Conservation (phyloP, 768 basidiomycete species). For the Melanogaster broomeanus region DNA sequence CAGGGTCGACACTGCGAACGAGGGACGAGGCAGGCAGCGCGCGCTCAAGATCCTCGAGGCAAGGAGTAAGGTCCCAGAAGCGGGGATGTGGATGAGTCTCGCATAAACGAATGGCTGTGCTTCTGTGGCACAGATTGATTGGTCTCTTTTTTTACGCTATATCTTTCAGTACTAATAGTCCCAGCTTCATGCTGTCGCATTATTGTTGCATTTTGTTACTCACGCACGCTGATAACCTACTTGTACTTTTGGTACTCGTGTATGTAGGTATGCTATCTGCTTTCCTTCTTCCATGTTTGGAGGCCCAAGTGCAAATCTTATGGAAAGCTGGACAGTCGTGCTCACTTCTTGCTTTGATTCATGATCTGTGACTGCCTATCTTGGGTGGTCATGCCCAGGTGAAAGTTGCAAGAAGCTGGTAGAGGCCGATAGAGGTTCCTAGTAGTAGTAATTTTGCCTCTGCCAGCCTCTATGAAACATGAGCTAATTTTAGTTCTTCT, state of each 20-base stretch:
- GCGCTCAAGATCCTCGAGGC: conserved; percentile 73
- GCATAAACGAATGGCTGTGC: conserved; percentile 36
- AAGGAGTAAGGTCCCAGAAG: conserved; percentile 64
- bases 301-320: too few relatives aligned
- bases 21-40: conserved; percentile 52
- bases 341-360: too few relatives aligned
- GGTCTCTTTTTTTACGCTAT: conserved; percentile 24
- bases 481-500: too few relatives aligned
- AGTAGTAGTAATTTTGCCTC: too few relatives aligned
- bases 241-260: conserved; percentile 4
- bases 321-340: too few relatives aligned
- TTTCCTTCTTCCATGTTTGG: not conserved
- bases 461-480: too few relatives aligned
- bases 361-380: too few relatives aligned
- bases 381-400: too few relatives aligned
- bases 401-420: too few relatives aligned
- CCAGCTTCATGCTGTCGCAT: conserved; percentile 30
- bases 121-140: conserved; percentile 14
- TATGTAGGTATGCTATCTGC: not conserved
- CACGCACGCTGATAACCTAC: conserved; percentile 12
- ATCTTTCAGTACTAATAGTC: conserved; percentile 32
- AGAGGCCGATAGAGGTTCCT: too few relatives aligned
- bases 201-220: conserved; percentile 23
- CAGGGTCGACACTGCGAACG: conserved; percentile 21
- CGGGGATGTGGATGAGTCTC: conserved; percentile 83